Evolutionary conservation across 2,329 filamentous ascomycete genomes (phyloP).

Genomic region (Aquanectria penicillioides): DNA sequence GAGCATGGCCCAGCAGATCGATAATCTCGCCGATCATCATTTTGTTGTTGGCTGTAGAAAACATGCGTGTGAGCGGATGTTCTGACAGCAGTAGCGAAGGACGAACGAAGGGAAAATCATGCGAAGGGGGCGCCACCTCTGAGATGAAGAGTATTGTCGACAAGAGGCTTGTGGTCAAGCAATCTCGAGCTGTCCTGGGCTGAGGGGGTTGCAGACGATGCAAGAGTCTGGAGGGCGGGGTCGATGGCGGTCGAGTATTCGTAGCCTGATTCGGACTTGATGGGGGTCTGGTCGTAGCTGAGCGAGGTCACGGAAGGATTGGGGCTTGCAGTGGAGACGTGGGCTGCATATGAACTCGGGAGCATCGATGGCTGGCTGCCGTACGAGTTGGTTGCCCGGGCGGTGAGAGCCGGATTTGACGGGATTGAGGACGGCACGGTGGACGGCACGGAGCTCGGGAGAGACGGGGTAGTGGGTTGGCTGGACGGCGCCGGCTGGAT

Average conservation of each 20-base stretch:
- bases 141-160: constrained; percentile 51
- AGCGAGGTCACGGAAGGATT: constrained; percentile 41
- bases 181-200: constrained; percentile 37
- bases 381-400: constrained; percentile 53
- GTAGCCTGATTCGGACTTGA: constrained; percentile 55
- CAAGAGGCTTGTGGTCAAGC: constrained; percentile 42
- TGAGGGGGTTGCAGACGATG: constrained; percentile 28
- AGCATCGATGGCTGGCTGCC: constrained; percentile 57
- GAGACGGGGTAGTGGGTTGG: constrained; percentile 47
- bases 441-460: constrained; percentile 40
- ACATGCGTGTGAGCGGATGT: constrained; percentile 46
- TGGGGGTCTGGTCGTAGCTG: constrained; percentile 47
- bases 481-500: constrained; percentile 47
- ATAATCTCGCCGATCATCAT: constrained; percentile 82
- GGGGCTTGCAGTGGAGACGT: constrained; percentile 46
- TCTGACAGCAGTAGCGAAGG: constrained; percentile 42
- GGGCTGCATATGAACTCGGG: constrained; percentile 54
- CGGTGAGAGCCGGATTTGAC: constrained; percentile 35
- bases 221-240: constrained; percentile 66
- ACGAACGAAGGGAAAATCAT: constrained; percentile 45
- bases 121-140: constrained; percentile 61
- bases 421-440: constrained; percentile 36
- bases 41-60: constrained; percentile 57
- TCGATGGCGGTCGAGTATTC: constrained; percentile 73
- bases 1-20: constrained; percentile 66